Conservation (phyloP, 2,329 filamentous ascomycete genomes). For the Hypomyces perniciosus region DNA sequence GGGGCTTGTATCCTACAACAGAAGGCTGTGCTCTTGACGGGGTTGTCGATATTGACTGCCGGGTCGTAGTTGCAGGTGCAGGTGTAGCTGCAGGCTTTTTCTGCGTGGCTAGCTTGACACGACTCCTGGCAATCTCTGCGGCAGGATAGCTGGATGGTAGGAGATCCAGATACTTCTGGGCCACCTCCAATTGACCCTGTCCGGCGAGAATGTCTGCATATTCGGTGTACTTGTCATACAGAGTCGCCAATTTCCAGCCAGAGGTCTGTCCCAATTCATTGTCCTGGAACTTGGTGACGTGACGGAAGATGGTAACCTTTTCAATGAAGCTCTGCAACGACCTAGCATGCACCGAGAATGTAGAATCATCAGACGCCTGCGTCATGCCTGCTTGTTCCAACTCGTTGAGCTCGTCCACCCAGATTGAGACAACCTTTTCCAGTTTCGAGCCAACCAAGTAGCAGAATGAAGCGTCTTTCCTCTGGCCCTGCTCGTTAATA, state of each 20-base stretch:
- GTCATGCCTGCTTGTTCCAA: slow-evolving; percentile 70
- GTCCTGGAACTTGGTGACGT: slow-evolving; percentile 89
- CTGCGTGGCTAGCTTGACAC: slow-evolving; percentile 72
- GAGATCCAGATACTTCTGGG: slow-evolving; percentile 86
- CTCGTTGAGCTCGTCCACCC: slow-evolving; percentile 85
- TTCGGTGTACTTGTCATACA: slow-evolving; percentile 95
- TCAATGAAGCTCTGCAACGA: slow-evolving; percentile 92
- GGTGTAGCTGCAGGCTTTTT: slow-evolving; percentile 37
- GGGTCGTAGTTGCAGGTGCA: slow-evolving; percentile 18
- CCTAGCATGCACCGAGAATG: slow-evolving; percentile 85
- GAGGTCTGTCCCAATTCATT: slow-evolving; percentile 62
- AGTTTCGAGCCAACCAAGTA: slow-evolving; percentile 93
- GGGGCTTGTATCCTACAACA: slow-evolving; percentile 43
- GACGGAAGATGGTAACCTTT: slow-evolving; percentile 94
- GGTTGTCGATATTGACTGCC: slow-evolving; percentile 26
- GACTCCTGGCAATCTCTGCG: slow-evolving; percentile 78
- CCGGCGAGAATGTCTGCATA: slow-evolving; percentile 93
- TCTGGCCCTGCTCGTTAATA: slow-evolving; percentile 67
- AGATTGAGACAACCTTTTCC: slow-evolving; percentile 93
- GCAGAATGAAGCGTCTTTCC: slow-evolving; percentile 94
- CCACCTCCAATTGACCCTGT: slow-evolving; percentile 78
- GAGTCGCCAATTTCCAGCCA: slow-evolving; percentile 79
- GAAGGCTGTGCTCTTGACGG: slow-evolving; percentile 36
- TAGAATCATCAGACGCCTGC: slow-evolving; percentile 64
- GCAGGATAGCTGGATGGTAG: slow-evolving; percentile 77